Percentiles rank a stretch among this genome's conserved stretches.
These are phyloP conservation scores for Aspergillus pseudotamarii DNA, from an alignment of 2,329 filamentous ascomycete genomes.

Conservation along the genomic window DNA sequence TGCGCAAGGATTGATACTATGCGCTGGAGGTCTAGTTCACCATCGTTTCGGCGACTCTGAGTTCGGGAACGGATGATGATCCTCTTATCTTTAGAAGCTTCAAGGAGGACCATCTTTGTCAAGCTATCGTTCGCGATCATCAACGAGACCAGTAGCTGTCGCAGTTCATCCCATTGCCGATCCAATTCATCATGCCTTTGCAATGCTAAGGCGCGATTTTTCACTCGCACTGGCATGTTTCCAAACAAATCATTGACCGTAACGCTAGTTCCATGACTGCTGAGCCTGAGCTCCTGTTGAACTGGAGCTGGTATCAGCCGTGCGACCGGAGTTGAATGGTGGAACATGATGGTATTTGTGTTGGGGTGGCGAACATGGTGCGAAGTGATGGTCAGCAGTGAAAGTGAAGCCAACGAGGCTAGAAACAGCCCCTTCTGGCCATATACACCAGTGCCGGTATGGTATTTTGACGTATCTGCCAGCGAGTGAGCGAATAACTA, in stretches of 20 bases:
- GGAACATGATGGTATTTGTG: slow-evolving; percentile 68
- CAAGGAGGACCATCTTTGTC: slow-evolving; percentile 62
- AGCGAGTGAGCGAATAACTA: slow-evolving; percentile 3
- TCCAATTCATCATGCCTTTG: slow-evolving; percentile 56
- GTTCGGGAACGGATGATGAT: slow-evolving; percentile 33
- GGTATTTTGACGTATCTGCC: slow-evolving; percentile 77
- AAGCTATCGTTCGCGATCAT: slow-evolving; percentile 69
- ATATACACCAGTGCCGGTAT: slow-evolving; percentile 53
- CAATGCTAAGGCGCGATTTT: slow-evolving; percentile 66
- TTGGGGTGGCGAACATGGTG: slow-evolving; percentile 55
- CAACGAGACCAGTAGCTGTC: slow-evolving; percentile 61
- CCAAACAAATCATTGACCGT: slow-evolving; percentile 82
- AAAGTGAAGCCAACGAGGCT: slow-evolving; percentile 73
- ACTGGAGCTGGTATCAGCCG: slow-evolving; percentile 64
- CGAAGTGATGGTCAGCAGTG: slow-evolving; percentile 76
- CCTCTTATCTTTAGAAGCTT: slow-evolving; percentile 47
- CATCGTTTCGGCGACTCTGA: background rate
- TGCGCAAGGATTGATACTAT: slow-evolving; percentile 64
- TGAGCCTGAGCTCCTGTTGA: slow-evolving; percentile 59
- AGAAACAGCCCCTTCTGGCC: slow-evolving; percentile 76
- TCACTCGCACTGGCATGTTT: slow-evolving; percentile 85
- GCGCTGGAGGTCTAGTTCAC: slow-evolving; percentile 30
- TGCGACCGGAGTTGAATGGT: slow-evolving; percentile 67
- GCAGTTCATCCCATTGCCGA: slow-evolving; percentile 68
- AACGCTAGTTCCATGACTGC: slow-evolving; percentile 73